These are phyloP conservation scores for Fusarium xylarioides DNA, from an alignment of 2,329 filamentous ascomycete genomes.

Conservation along the genomic window DNA sequence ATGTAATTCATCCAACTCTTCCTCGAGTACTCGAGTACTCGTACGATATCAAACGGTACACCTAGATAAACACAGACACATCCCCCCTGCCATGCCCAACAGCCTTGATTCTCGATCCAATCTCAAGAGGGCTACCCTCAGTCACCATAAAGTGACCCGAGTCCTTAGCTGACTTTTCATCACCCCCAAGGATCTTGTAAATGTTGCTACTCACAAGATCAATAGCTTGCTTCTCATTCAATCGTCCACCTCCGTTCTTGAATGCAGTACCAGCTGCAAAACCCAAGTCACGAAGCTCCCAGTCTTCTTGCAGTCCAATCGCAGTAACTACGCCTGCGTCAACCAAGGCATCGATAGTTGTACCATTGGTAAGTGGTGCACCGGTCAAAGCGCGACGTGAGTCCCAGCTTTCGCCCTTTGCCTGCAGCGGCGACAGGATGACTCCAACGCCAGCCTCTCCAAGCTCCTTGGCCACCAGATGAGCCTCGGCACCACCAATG, in stretches of 20 bases:
- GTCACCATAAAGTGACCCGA: slow-evolving; percentile 67
- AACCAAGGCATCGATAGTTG: slow-evolving; percentile 65
- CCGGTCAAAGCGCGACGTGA: slow-evolving; percentile 69
- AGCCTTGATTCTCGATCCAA: slow-evolving; percentile 50
- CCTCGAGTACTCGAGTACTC: not conserved
- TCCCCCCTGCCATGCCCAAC: slow-evolving; percentile 36
- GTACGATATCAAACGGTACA: not conserved
- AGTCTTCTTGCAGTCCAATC: slow-evolving; percentile 69
- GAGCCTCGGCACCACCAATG: slow-evolving; percentile 70
- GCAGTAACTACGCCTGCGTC: slow-evolving; percentile 67
- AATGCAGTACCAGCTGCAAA: slow-evolving; percentile 68
- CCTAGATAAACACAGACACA: slow-evolving; percentile 14
- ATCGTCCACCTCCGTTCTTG: slow-evolving; percentile 62
- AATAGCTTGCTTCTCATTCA: slow-evolving; percentile 64
- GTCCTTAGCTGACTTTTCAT: slow-evolving; percentile 41
- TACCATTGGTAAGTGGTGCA: slow-evolving; percentile 73
- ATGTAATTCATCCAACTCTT: not conserved
- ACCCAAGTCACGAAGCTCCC: slow-evolving; percentile 67
- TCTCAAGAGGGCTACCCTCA: slow-evolving; percentile 70
- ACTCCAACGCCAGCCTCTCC: slow-evolving; percentile 66
- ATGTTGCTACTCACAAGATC: slow-evolving; percentile 66
- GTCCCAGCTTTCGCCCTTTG: slow-evolving; percentile 66
- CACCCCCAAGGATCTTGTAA: slow-evolving; percentile 64
- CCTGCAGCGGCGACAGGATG: slow-evolving; percentile 67
- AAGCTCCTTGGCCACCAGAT: slow-evolving; percentile 67